Evolutionary conservation across 345 rosid species (phyloP).

Genomic region (Populus alba): DNA sequence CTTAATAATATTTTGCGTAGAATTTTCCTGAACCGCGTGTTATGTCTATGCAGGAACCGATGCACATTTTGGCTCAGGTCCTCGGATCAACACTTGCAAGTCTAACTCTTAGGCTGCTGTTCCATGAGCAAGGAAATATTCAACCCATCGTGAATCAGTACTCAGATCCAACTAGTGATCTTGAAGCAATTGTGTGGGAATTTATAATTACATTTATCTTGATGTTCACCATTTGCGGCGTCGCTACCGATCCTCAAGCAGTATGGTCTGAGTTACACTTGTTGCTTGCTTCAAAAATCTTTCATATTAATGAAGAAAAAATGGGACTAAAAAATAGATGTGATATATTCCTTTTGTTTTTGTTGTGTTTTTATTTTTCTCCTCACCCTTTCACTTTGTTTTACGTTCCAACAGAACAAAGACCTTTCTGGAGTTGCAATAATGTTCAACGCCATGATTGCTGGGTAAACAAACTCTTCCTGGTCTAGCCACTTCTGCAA

Average conservation of each 20-base stretch:
- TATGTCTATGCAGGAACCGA: constrained; percentile 33
- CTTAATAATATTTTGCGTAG: not conserved
- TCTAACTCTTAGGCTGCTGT: constrained; percentile 38
- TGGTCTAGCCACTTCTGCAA: not conserved
- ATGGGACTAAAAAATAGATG: no score
- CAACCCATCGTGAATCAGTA: constrained; percentile 29
- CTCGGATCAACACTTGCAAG: constrained; percentile 41
- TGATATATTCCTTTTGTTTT: no score
- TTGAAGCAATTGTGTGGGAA: constrained; percentile 54
- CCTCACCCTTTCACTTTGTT: not conserved
- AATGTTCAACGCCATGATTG: constrained; percentile 39
- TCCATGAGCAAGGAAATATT: constrained; percentile 23
- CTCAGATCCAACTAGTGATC: constrained; percentile 35
- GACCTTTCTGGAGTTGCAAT: constrained; percentile 37
- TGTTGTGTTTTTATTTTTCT: not conserved
- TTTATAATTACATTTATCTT: constrained; percentile 42
- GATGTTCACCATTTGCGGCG: constrained; percentile 36
- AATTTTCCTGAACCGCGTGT: not conserved
- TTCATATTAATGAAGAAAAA: no score
- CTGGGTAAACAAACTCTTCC: constrained; percentile 33
- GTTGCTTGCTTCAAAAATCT: not conserved
- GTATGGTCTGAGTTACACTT: constrained; percentile 18
- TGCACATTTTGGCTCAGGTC: constrained; percentile 40
- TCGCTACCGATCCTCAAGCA: constrained; percentile 47
- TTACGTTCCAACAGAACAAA: constrained; percentile 24